Evolutionary conservation across 345 rosid species (phyloP).

Genomic region (Linum trigynum): DNA sequence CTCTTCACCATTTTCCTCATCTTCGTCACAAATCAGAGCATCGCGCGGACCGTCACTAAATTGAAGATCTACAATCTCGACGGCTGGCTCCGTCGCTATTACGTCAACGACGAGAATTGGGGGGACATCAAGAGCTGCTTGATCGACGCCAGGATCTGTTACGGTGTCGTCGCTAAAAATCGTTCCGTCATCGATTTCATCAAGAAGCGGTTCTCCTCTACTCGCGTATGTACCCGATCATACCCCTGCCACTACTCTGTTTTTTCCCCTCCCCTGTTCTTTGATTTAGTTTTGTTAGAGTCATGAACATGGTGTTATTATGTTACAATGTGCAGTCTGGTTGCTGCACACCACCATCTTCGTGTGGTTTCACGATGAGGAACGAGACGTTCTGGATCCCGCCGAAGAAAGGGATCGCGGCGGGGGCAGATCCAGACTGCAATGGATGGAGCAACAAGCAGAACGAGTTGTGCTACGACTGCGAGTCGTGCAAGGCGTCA

Average conservation of each 20-base stretch:
- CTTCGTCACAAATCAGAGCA: conserved; percentile 26
- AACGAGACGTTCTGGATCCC: conserved; percentile 14
- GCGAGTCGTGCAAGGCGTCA: conserved; percentile 17
- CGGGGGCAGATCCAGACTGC: conserved; percentile 9
- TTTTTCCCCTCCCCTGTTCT: neutral
- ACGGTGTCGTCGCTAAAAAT: neutral
- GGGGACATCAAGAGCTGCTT: conserved; percentile 22
- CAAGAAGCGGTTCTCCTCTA: conserved; percentile 12
- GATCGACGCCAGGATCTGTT: conserved; percentile 22
- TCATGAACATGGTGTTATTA: neutral
- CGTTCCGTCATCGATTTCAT: conserved; percentile 4
- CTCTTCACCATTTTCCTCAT: conserved; percentile 17
- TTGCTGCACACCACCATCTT: conserved; percentile 18
- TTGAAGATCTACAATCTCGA: conserved; percentile 15
- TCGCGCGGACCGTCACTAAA: conserved; percentile 19
- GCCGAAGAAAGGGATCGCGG: conserved; percentile 1
- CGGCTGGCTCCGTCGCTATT: conserved; percentile 28
- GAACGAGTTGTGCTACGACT: conserved; percentile 15
- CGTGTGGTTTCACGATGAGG: conserved; percentile 11
- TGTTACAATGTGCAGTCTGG: conserved; percentile 6
- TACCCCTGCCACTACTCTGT: neutral
- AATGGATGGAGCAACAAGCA: conserved; percentile 16
- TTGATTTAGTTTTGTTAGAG: neutral
- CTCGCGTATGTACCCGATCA: neutral
- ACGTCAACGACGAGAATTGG: conserved; percentile 27